Percentiles rank a stretch among this genome's conserved stretches.
Evolutionary conservation across 495 filamentous ascomycete species (phyloP).

Genomic region (Staphylotrichum tortipilum): DNA sequence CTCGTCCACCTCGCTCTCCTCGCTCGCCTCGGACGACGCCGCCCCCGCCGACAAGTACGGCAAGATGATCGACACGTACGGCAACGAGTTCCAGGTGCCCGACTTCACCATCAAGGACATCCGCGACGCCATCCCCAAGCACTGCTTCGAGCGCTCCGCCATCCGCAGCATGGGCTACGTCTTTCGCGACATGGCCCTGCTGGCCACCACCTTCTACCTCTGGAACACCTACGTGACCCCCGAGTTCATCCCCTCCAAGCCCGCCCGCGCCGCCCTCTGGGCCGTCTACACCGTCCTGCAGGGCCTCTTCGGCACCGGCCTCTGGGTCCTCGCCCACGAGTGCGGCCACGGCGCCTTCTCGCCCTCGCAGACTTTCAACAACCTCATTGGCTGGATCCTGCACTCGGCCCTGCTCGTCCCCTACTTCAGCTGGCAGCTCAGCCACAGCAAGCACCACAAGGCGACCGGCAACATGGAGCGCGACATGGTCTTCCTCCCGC

Average conservation of each 20-base stretch:
- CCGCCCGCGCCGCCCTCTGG: conserved; percentile 52
- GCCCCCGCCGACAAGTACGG: conserved; percentile 20
- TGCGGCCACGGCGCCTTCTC: conserved; percentile 87
- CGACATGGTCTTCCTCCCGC: conserved; percentile 96
- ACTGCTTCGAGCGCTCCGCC: conserved; percentile 70
- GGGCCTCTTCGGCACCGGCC: conserved; percentile 67
- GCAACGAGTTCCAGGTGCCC: conserved; percentile 65
- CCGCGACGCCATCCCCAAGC: conserved; percentile 69
- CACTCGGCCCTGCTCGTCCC: conserved; percentile 77
- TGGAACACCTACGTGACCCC: conserved; percentile 57
- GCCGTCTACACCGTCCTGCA: conserved; percentile 61
- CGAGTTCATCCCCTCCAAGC: conserved; percentile 51
- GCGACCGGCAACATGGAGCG: conserved; percentile 90
- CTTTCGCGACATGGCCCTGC: conserved; percentile 55
- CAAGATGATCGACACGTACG: conserved; percentile 63
- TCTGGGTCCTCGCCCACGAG: conserved; percentile 83
- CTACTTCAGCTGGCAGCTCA: conserved; percentile 91
- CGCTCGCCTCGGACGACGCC: conserved; percentile 58
- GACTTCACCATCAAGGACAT: conserved; percentile 77
- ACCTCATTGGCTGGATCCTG: conserved; percentile 76
- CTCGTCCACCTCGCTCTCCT: conserved; percentile 86
- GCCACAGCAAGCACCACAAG: conserved; percentile 91
- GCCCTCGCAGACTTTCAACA: conserved; percentile 67
- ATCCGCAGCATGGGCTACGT: conserved; percentile 56
- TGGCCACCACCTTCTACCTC: conserved; percentile 56